phyloP scores from a whole-genome alignment of 306 rosid genomes.

The Fagus sylvatica region DNA sequence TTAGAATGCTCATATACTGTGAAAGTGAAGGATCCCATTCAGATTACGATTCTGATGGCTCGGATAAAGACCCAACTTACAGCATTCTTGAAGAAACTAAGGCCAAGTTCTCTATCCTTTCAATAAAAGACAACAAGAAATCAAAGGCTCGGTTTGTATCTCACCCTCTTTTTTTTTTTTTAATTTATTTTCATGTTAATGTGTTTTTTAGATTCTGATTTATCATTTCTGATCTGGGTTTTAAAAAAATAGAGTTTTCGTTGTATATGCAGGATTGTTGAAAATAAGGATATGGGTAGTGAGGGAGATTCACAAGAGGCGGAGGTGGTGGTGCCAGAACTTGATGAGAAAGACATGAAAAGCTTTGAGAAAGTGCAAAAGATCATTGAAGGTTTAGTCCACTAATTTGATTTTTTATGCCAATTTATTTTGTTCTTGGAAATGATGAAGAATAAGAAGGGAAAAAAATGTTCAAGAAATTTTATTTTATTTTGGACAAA shows the following conservation, averaged over 20 bases:
- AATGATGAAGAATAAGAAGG: no score
- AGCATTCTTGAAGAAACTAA: conserved; percentile 44
- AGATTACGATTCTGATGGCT: conserved; percentile 41
- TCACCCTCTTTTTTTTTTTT: not conserved
- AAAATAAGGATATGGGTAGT: conserved; percentile 11
- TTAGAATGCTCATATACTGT: no score
- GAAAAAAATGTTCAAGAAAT: not conserved
- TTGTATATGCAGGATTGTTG: conserved; percentile 38
- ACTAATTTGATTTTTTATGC: not conserved
- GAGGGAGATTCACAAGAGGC: conserved; percentile 32
- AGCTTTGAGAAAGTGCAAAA: conserved; percentile 40
- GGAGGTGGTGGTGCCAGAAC: conserved; percentile 20
- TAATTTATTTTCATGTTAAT: not conserved
- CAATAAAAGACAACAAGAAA: conserved; percentile 45
- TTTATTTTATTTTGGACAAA: not conserved
- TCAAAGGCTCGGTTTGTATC: conserved; percentile 38
- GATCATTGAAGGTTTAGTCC: conserved; percentile 48
- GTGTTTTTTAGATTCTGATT: not conserved
- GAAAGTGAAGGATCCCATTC: no score
- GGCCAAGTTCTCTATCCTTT: conserved; percentile 44
- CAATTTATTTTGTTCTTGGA: no score
- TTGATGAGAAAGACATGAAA: conserved; percentile 41
- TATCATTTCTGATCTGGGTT: not conserved
- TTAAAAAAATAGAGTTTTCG: not conserved
- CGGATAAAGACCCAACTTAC: conserved; percentile 43